Evolutionary conservation across 345 rosid genomes (phyloP), one percentile per base, ranked within the genome.

Genomic region (Adansonia digitata): DNA sequence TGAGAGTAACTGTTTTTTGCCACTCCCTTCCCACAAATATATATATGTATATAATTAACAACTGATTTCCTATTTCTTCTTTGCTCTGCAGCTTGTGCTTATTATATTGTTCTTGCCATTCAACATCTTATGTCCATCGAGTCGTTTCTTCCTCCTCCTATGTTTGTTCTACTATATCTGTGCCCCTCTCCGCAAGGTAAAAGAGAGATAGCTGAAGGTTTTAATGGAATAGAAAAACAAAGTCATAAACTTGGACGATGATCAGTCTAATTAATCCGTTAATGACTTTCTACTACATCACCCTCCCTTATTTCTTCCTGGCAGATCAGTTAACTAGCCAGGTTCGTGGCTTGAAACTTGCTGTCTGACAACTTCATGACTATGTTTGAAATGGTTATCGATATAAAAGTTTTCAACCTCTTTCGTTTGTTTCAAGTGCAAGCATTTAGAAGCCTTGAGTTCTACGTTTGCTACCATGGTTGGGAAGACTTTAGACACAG

Each of bases 401-500:
- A 26, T 27, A 59, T 78, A 57, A n/a, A n/a, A n/a, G n/a, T n/a
- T n/a, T n/a, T n/a, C n/a, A n/a, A n/a, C n/a, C n/a, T n/a, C n/a
- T n/a, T n/a, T n/a, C n/a, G n/a, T n/a, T n/a, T n/a, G n/a, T n/a
- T n/a, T n/a, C 52, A 87, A 92, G 92, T 88, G 52, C 92, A 91
- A 88, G 89, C 93, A 29, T 39, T 91, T 2, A 86, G 94, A 81
- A 91, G 91, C 77, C 40, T 91, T 65, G 88, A 89, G 85, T 91
- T 91, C 79, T 91, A 88, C 59, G 35, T 91, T 14, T 91, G 96
- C 80, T 86, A 91, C 79, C 88, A 87, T 65, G 89, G 86, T 13
- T 87, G 90, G 96, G 93, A 91, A 75, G 89, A 89, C 74, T 80
- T 75, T 56, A 80, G 34, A 76, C 81, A 2, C 15, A 78, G 92